Conservation (phyloP, 2,329 filamentous ascomycete species). For the Incumbomyces lentus region DNA sequence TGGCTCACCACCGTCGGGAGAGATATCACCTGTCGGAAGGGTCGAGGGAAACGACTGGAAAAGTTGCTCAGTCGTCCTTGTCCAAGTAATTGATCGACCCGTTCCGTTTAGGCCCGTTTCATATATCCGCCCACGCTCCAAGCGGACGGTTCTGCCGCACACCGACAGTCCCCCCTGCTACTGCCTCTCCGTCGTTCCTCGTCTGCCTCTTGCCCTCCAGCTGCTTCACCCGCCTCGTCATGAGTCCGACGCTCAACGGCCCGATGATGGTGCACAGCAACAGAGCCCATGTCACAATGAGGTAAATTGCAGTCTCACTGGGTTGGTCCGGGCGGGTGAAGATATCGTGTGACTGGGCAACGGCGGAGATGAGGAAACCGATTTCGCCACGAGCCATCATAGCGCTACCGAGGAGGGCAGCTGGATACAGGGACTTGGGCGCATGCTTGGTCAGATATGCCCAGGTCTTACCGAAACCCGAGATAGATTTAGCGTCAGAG, state of each 20-base stretch:
- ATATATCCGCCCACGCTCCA: too few relatives aligned
- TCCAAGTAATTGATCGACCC: too few relatives aligned
- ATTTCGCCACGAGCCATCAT: slow-evolving; percentile 77
- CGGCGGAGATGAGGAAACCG: slow-evolving; percentile 61
- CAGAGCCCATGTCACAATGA: slow-evolving; percentile 48
- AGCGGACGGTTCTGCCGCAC: too few relatives aligned
- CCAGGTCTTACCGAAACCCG: too few relatives aligned
- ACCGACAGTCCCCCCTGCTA: too few relatives aligned
- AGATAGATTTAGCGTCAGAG: not conserved
- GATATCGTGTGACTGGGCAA: slow-evolving; percentile 49
- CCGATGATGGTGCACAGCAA: slow-evolving; percentile 47
- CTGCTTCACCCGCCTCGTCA: slow-evolving; percentile 37
- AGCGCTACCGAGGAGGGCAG: slow-evolving; percentile 53
- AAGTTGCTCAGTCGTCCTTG: too few relatives aligned
- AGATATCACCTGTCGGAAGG: too few relatives aligned
- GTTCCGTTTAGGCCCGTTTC: too few relatives aligned
- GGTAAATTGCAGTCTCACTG: slow-evolving; percentile 37
- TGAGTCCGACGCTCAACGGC: slow-evolving; percentile 41
- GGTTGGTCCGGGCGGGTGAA: slow-evolving; percentile 25
- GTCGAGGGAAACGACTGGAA: too few relatives aligned
- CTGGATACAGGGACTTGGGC: slow-evolving; percentile 55
- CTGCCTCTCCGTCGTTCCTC: too few relatives aligned
- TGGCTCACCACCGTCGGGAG: too few relatives aligned
- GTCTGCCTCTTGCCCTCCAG: slow-evolving; percentile 20
- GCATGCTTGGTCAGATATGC: not conserved